phyloP scores from a whole-genome alignment of 2,329 filamentous ascomycete species.

The Capronia epimyces region DNA sequence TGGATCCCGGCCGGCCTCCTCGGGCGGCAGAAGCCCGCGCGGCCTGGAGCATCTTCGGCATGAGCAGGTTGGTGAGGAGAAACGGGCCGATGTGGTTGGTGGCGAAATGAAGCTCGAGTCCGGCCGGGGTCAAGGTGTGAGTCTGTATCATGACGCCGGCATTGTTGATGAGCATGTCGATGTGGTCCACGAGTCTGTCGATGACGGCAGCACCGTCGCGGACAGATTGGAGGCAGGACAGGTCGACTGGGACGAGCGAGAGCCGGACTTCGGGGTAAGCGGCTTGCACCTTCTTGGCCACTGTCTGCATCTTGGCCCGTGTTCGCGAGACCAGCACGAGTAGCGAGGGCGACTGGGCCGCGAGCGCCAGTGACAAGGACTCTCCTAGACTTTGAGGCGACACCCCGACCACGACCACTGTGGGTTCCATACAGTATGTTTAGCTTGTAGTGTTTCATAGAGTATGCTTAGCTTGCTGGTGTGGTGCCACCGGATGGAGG shows the following conservation, averaged over 20 bases:
- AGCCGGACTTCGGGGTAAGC: conserved; percentile 26
- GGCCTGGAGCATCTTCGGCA: conserved; percentile 34
- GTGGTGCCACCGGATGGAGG: too few species aligned
- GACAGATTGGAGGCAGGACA: conserved; percentile 34
- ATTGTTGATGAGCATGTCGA: conserved; percentile 45
- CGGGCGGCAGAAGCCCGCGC: conserved; percentile 13
- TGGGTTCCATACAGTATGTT: background rate
- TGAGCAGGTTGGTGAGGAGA: conserved; percentile 40
- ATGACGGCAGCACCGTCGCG: conserved; percentile 34
- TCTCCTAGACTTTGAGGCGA: conserved; percentile 38
- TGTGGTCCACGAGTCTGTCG: conserved; percentile 29
- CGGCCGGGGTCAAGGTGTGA: conserved; percentile 32
- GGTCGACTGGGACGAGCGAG: conserved; percentile 34
- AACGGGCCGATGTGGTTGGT: conserved; percentile 40
- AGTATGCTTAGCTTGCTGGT: conserved; percentile 4
- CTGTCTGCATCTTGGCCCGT: conserved; percentile 33
- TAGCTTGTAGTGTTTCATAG: conserved; percentile 4
- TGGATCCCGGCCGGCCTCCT: conserved; percentile 10
- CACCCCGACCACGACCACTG: conserved; percentile 41
- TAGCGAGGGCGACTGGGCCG: conserved; percentile 33
- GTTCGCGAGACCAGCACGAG: conserved; percentile 41
- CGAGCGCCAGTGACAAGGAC: conserved; percentile 35
- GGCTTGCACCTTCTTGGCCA: conserved; percentile 28
- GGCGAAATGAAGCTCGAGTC: conserved; percentile 38
- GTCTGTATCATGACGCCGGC: conserved; percentile 38